Percentiles rank a stretch among this genome's conserved stretches.
These are phyloP conservation scores for Arctium lappa DNA, from an alignment of 129 eudicot genomes.

Conservation along the genomic window DNA sequence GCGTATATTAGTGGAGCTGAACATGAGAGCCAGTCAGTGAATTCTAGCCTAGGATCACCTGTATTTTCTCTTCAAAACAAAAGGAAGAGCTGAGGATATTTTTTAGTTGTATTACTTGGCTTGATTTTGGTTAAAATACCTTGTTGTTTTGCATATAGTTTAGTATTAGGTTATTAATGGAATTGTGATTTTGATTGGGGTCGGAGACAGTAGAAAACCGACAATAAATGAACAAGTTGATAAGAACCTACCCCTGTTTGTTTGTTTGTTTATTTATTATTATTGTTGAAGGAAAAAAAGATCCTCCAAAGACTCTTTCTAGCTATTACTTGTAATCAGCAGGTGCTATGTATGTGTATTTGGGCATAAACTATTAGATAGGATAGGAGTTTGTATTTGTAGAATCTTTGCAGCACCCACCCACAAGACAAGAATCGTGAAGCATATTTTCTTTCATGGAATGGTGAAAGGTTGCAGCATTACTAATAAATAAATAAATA, in stretches of 20 bases:
- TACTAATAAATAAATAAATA: too few relatives aligned
- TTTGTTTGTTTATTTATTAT: neutral
- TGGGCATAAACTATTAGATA: neutral
- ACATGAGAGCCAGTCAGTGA: neutral
- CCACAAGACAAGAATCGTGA: too few relatives aligned
- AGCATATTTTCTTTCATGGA: too few relatives aligned
- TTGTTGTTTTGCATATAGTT: conserved; percentile 7
- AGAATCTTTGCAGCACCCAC: too few relatives aligned
- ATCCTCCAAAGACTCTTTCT: neutral
- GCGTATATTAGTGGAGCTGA: neutral
- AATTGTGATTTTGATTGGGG: conserved; percentile 2
- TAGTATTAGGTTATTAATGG: neutral
- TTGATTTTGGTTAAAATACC: neutral
- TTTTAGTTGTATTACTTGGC: neutral
- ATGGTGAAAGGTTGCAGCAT: too few relatives aligned
- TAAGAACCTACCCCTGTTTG: neutral
- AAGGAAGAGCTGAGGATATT: conserved; percentile 23
- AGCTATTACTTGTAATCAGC: neutral
- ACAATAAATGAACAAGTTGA: conserved; percentile 11
- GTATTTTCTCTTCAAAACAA: conserved; percentile 69
- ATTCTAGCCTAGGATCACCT: conserved; percentile 38
- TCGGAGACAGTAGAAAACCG: neutral
- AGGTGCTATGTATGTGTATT: neutral
- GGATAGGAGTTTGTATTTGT: too few relatives aligned
- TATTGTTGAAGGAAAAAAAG: neutral